These are phyloP conservation scores for Cystobasidium pallidum DNA, from an alignment of 1,284 basidiomycete species.

Conservation along the genomic window DNA sequence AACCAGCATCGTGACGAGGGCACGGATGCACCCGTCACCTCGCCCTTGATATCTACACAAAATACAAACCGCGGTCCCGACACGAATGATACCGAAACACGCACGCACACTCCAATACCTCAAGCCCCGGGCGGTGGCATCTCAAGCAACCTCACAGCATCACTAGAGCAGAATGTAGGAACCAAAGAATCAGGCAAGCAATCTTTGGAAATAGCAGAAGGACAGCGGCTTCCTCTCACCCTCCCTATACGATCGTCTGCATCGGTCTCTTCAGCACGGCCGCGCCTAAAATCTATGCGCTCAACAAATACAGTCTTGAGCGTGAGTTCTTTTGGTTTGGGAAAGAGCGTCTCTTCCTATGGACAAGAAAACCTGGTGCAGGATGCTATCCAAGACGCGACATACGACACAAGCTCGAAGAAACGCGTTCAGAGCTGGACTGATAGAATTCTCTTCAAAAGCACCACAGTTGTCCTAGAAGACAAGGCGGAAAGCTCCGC, in stretches of 20 bases:
- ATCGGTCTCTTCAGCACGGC: conserved; percentile 11
- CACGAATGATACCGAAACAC: not conserved
- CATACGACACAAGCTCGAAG: conserved; percentile 50
- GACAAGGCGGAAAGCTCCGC: not conserved
- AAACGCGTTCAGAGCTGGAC: conserved; percentile 53
- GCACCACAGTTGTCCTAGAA: conserved; percentile 1
- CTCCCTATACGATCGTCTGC: not conserved
- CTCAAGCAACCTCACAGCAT: not conserved
- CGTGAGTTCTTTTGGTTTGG: conserved; percentile 6
- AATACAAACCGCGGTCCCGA: not conserved
- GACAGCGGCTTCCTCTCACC: not conserved
- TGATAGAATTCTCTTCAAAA: conserved; percentile 46
- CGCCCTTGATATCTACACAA: not conserved
- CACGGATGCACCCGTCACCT: not conserved
- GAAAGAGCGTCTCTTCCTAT: conserved; percentile 19
- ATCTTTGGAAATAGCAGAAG: conserved; percentile 2
- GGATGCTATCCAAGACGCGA: conserved; percentile 27
- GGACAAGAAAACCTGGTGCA: not conserved
- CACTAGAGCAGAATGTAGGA: too few species aligned
- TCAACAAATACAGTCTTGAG: conserved; percentile 24
- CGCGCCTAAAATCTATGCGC: conserved; percentile 36
- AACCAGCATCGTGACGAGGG: not conserved
- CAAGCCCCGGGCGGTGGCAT: not conserved
- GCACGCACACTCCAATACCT: not conserved
- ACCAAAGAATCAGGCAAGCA: not conserved